phyloP scores from a whole-genome alignment of 768 basidiomycete genomes.

The Mycena albidolilacea region DNA sequence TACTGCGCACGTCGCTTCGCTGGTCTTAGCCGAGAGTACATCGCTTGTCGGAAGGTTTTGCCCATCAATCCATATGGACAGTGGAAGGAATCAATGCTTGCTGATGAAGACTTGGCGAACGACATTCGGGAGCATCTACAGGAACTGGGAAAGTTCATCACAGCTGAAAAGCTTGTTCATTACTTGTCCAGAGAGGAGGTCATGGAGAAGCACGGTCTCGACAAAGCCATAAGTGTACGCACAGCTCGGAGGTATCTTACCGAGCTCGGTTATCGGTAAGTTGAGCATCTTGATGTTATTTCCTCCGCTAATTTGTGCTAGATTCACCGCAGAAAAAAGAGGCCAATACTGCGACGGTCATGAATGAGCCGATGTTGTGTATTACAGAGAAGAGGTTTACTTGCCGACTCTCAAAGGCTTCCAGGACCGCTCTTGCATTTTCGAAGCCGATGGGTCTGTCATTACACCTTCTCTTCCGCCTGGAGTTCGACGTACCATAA shows the following conservation, averaged over 20 bases:
- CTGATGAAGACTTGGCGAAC: background rate
- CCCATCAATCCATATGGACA: no score
- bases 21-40: background rate
- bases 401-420: slow-evolving; percentile 39
- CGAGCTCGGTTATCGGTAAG: background rate
- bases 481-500: background rate
- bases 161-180: background rate
- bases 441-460: background rate
- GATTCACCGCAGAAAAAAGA: background rate
- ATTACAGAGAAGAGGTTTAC: slow-evolving; percentile 44
- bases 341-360: slow-evolving; percentile 22
- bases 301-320: background rate
- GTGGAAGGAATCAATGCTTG: background rate
- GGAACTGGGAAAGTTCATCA: background rate
- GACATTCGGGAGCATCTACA: background rate
- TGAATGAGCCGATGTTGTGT: slow-evolving; percentile 42
- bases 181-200: background rate
- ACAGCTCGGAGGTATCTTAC: background rate
- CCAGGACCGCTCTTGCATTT: slow-evolving; percentile 20
- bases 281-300: background rate
- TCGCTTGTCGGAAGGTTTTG: background rate
- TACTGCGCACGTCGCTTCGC: background rate
- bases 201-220: background rate
- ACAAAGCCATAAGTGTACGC: background rate
- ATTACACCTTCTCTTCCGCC: background rate